Conservation (phyloP, 768 basidiomycete species). For the Clavulina sp. region DNA sequence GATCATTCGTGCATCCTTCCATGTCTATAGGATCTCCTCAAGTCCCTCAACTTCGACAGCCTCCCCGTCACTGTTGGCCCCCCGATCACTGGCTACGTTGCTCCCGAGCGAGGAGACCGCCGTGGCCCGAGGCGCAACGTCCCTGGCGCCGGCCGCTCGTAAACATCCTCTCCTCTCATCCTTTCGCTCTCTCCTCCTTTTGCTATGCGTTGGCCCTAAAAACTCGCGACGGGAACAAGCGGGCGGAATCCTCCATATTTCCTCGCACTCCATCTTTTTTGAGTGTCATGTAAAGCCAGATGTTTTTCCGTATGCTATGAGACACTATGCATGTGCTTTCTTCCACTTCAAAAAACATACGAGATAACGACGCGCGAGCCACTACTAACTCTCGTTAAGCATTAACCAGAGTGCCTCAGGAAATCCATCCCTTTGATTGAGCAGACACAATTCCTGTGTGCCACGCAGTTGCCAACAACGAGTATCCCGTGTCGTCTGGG, state of each 20-base stretch:
- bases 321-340: background rate
- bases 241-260: too few species aligned
- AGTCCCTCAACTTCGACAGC: conserved; percentile 86
- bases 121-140: conserved; percentile 47
- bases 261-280: too few species aligned
- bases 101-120: conserved; percentile 55
- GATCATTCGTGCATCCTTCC: background rate
- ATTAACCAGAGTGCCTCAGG: background rate
- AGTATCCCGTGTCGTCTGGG: too few species aligned
- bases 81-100: conserved; percentile 35
- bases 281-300: too few species aligned
- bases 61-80: conserved; percentile 56
- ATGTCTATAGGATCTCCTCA: conserved; percentile 55
- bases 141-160: conserved; percentile 45
- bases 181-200: background rate
- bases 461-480: too few species aligned
- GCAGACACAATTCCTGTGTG: too few species aligned
- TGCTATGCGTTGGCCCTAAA: background rate
- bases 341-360: background rate
- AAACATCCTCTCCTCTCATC: too few species aligned
- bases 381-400: background rate
- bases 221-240: background rate
- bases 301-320: too few species aligned
- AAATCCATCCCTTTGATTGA: background rate
- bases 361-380: background rate